Conservation (phyloP, 352 stramenopile genomes). For the Globisporangium megalacanthum region DNA sequence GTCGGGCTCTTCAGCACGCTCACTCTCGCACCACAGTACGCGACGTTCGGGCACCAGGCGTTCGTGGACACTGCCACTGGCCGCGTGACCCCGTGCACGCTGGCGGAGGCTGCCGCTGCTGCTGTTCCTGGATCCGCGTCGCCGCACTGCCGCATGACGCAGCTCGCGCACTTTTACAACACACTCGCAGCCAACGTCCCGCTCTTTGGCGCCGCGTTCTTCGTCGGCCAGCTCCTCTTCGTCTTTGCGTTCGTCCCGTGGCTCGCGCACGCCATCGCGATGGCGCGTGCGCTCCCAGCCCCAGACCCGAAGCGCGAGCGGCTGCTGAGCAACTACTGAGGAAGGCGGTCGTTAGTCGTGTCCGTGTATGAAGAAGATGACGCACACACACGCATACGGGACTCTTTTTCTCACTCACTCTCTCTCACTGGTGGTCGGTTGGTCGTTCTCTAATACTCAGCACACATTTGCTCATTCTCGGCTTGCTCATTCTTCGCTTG, state of each 20-base stretch:
- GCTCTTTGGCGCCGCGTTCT: constrained; percentile 71
- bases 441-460: constrained; percentile 11
- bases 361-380: neutral
- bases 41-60: constrained; percentile 78
- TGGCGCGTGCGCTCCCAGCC: constrained; percentile 53
- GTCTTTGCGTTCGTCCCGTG: constrained; percentile 73
- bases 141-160: constrained; percentile 65
- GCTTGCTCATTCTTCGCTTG: too few species aligned
- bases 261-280: constrained; percentile 66
- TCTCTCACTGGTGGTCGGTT: constrained; percentile 3
- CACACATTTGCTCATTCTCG: too few species aligned
- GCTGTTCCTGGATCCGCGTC: constrained; percentile 6
- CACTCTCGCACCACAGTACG: constrained; percentile 79
- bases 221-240: constrained; percentile 68
- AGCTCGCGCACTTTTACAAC: constrained; percentile 82
- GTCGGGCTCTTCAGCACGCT: constrained; percentile 77
- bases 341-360: neutral
- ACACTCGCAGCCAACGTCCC: constrained; percentile 59
- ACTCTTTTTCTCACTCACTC: constrained; percentile 1
- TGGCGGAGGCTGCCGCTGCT: constrained; percentile 54
- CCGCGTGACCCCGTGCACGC: constrained; percentile 49
- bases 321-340: constrained; percentile 56
- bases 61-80: constrained; percentile 40
- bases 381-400: constrained; percentile 7
- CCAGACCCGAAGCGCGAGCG: constrained; percentile 65